Base-by-base conservation (phyloP, 1,284 basidiomycete genomes). In the Cryptococcus sp. region DNA sequence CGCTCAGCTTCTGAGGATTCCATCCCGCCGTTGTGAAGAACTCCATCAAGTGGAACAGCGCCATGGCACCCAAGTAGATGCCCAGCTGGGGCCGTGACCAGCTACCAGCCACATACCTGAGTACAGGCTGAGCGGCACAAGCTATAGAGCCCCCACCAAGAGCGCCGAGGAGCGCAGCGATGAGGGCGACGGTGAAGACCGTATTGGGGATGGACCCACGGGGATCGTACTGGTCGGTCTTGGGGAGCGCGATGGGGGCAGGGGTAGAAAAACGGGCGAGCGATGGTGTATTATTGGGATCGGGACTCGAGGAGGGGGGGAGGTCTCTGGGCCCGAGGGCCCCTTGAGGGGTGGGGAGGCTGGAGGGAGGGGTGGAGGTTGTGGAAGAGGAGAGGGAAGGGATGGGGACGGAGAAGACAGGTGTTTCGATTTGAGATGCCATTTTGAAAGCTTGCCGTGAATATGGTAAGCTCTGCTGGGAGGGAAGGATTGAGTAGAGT, bases 11-110 rank as follows among this genome's bases (percentile, higher is more conserved):
- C 52, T 89, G 87, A 40, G 87, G 79, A 75, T 98, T 98, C 88
- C 91, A 98, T 18, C 89, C 89, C 1, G 94, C 93, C 4, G 96
- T 98, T 7, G 95, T 91, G 51, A 87, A 87, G 72, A 95, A 98
- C 75, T 99, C 96, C 39, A 84, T 85, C 83, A 93, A 88, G 71
- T 99, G 96, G 72, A 98, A 99, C 37, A 81, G 77, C 1, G 88
- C 82, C 87, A 89, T 91, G 1, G 86, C 81, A 24, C 86, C 84
- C 40, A 88, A 62, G 74, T 92, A 97, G 73, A 90, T 85, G 0
- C 88, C 89, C 1, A 95, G 80, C 71, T 88, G 88, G 50, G 85
- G 84, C 20, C 85, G 87, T 0, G 83, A 76, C 84, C 88, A 89
- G 81, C 45, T 42, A n/a, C 56, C 56, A 1, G 56, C 52, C 1